Percentiles rank a stretch among this genome's conserved stretches.
These are phyloP conservation scores for Sugiyamaella japonica DNA, from an alignment of 1,139 yeast species.

Conservation along the genomic window DNA sequence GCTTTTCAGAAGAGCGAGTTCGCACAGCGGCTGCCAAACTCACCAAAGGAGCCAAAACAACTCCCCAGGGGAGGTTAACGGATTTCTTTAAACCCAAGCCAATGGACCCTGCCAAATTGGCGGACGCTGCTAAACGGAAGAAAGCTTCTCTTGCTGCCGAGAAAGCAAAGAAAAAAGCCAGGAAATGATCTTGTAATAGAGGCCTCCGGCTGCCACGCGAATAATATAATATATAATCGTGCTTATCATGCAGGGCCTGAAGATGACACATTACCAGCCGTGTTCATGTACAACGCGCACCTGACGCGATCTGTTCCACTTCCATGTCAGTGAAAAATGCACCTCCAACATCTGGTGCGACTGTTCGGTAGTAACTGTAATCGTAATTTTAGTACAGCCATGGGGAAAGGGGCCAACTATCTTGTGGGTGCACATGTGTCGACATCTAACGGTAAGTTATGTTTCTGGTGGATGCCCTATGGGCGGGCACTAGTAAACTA, in stretches of 20 bases:
- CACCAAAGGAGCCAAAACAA: conserved; percentile 77
- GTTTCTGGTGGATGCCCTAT: too few relatives aligned
- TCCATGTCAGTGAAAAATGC: not conserved
- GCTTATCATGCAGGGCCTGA: not conserved
- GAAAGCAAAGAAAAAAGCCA: conserved; percentile 22
- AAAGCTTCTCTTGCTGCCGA: conserved; percentile 28
- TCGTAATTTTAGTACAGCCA: not conserved
- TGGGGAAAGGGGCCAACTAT: conserved; percentile 21
- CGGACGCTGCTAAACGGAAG: conserved; percentile 35
- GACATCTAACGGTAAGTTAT: conserved; percentile 37
- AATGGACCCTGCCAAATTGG: conserved; percentile 37
- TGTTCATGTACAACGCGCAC: not conserved
- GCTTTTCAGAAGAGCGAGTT: conserved; percentile 90
- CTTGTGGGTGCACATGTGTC: conserved; percentile 42
- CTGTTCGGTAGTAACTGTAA: not conserved
- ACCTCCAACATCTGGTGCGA: conserved; percentile 2
- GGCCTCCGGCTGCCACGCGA: too few relatives aligned
- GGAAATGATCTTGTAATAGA: not conserved
- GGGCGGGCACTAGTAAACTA: too few relatives aligned
- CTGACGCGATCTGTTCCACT: not conserved
- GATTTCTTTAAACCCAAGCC: conserved; percentile 82
- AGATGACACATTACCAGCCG: conserved; percentile 8
- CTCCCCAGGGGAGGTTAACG: conserved; percentile 89
- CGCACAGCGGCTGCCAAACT: conserved; percentile 83
- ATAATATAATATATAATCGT: too few relatives aligned